A percentile compares a stretch with the other conserved stretches of the same genome.
Conservation (phyloP, 1,284 basidiomycete genomes). For the Exsudoporus floridanus region DNA sequence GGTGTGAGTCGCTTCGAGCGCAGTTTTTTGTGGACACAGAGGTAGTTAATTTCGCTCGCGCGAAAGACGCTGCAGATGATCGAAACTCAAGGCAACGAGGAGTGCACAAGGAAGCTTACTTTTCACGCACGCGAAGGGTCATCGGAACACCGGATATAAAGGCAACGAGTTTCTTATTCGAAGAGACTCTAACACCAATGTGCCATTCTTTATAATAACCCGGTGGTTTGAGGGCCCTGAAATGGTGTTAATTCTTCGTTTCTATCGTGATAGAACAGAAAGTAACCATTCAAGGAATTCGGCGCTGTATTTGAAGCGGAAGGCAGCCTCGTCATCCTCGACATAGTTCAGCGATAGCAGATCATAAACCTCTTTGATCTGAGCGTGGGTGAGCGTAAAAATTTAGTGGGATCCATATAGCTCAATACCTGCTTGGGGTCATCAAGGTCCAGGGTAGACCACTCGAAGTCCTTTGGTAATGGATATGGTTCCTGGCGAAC, state of each 20-base stretch:
- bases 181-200: constrained; percentile 88
- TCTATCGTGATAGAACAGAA: background rate
- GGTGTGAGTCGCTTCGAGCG: constrained; percentile 95
- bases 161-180: constrained; percentile 92
- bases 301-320: constrained; percentile 94
- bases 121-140: constrained; percentile 72
- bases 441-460: constrained; percentile 82
- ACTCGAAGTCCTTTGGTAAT: constrained; percentile 92
- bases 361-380: constrained; percentile 93
- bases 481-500: constrained; percentile 87
- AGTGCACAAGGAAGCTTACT: constrained; percentile 49
- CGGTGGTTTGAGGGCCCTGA: constrained; percentile 91
- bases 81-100: background rate
- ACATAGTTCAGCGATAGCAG: constrained; percentile 94
- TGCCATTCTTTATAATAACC: constrained; percentile 96
- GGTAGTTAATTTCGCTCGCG: constrained; percentile 94
- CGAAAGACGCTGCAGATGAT: constrained; percentile 55
- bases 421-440: constrained; percentile 64
- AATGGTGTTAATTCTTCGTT: constrained; percentile 4
- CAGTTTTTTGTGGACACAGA: constrained; percentile 97
- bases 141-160: constrained; percentile 97
- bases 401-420: background rate
- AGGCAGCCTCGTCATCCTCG: constrained; percentile 93
- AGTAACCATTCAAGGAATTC: constrained; percentile 91
- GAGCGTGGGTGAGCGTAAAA: constrained; percentile 5